Evolutionary conservation across 2,329 filamentous ascomycete species (phyloP).

Genomic region (Immersiporthe knoxdaviesiana): DNA sequence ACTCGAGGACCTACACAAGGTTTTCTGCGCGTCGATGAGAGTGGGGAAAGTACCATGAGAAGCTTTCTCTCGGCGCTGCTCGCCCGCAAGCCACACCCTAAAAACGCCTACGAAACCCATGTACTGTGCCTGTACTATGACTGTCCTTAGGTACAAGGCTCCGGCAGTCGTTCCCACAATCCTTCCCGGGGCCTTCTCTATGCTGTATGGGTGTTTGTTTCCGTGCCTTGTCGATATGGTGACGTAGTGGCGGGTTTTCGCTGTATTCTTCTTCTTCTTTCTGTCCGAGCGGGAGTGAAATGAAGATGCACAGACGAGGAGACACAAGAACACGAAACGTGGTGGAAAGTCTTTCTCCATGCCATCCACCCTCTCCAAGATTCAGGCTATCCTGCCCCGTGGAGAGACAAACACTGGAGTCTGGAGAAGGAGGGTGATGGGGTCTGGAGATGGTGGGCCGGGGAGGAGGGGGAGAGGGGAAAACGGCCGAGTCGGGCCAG

Average conservation of each 20-base stretch:
- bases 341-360: too few relatives aligned
- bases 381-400: slow-evolving; percentile 5
- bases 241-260: neutral
- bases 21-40: too few relatives aligned
- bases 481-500: too few relatives aligned
- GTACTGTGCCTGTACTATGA: too few relatives aligned
- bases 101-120: neutral
- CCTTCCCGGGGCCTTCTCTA: neutral
- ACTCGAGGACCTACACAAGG: neutral
- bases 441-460: slow-evolving; percentile 18
- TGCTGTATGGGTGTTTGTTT: neutral
- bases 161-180: slow-evolving; percentile 2
- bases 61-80: neutral
- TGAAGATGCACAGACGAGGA: neutral
- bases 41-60: too few relatives aligned
- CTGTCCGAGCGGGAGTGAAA: neutral
- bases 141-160: neutral
- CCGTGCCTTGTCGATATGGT: neutral
- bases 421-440: slow-evolving; percentile 15
- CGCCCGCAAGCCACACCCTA: slow-evolving; percentile 1
- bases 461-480: too few relatives aligned
- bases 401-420: slow-evolving; percentile 24
- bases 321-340: neutral
- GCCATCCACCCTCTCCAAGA: neutral
- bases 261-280: too few relatives aligned